Percentiles rank a stretch among this genome's conserved stretches.
Evolutionary conservation across 2,329 filamentous ascomycete species (phyloP).

Genomic region (Pseudogymnoascus sp.): DNA sequence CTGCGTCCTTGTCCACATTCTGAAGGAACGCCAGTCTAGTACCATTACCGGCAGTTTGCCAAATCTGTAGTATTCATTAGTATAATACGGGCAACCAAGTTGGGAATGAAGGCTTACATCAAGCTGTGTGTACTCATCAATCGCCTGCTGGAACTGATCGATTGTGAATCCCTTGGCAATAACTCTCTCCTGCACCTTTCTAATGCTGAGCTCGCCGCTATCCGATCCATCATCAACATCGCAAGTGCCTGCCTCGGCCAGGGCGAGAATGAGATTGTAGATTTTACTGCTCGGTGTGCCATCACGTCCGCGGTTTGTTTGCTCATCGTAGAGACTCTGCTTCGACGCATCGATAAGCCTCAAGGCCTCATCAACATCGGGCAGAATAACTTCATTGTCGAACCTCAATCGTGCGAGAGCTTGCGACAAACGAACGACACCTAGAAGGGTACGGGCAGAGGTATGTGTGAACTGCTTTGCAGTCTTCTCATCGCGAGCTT

Average conservation of each 20-base stretch:
- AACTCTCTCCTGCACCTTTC: slow-evolving; percentile 82
- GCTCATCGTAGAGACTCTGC: slow-evolving; percentile 74
- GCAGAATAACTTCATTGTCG: slow-evolving; percentile 72
- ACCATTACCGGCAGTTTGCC: slow-evolving; percentile 69
- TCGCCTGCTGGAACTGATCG: slow-evolving; percentile 77
- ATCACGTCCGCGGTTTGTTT: slow-evolving; percentile 41
- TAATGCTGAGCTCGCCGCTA: slow-evolving; percentile 71
- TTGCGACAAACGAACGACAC: slow-evolving; percentile 86
- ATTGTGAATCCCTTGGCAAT: slow-evolving; percentile 95
- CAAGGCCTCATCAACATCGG: slow-evolving; percentile 93
- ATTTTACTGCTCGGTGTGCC: slow-evolving; percentile 83
- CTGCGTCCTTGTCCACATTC: neutral
- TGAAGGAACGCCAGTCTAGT: slow-evolving; percentile 63
- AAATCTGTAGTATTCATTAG: slow-evolving; percentile 52
- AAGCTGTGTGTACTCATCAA: slow-evolving; percentile 82
- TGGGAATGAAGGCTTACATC: slow-evolving; percentile 59
- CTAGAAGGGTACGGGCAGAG: slow-evolving; percentile 85
- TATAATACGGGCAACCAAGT: slow-evolving; percentile 1
- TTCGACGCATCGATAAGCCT: slow-evolving; percentile 90
- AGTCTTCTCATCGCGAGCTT: slow-evolving; percentile 82
- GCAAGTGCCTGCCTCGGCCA: slow-evolving; percentile 73
- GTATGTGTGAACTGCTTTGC: slow-evolving; percentile 93
- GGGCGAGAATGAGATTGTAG: slow-evolving; percentile 84
- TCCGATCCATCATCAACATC: slow-evolving; percentile 40
- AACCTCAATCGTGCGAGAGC: slow-evolving; percentile 89